These are phyloP conservation scores for Trametes cingulata DNA, from an alignment of 768 basidiomycete species.

Conservation along the genomic window DNA sequence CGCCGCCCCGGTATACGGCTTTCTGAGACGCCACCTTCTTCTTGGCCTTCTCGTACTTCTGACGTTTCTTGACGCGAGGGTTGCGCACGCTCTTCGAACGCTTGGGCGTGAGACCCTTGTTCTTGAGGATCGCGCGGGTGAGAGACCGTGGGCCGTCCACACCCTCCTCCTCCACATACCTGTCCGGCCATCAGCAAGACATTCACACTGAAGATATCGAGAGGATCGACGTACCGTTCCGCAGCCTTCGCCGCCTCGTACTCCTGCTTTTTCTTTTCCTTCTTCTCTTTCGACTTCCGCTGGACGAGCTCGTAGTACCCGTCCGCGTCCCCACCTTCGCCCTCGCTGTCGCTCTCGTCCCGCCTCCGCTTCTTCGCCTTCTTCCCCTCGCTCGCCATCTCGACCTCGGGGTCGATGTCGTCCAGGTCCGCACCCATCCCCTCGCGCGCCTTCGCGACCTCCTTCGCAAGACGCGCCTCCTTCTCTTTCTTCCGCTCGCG, in stretches of 20 bases:
- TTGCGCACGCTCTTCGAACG: constrained; percentile 91
- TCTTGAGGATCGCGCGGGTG: constrained; percentile 88
- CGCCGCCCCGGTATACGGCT: constrained; percentile 89
- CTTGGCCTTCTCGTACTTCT: constrained; percentile 93
- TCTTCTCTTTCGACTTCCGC: constrained; percentile 66
- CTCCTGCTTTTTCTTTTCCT: constrained; percentile 76
- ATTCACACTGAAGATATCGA: not conserved
- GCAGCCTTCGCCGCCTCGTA: constrained; percentile 68
- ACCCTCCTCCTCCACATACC: constrained; percentile 39
- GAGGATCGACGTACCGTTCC: constrained; percentile 49
- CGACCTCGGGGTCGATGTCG: constrained; percentile 48
- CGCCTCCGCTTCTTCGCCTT: constrained; percentile 36
- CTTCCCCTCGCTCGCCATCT: constrained; percentile 14
- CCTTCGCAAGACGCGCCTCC: constrained; percentile 56
- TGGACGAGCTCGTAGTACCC: constrained; percentile 94
- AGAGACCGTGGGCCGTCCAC: constrained; percentile 80
- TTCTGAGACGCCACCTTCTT: constrained; percentile 88
- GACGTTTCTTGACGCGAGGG: constrained; percentile 95
- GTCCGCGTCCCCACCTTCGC: constrained; percentile 51
- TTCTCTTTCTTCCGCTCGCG: constrained; percentile 68
- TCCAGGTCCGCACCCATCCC: constrained; percentile 62
- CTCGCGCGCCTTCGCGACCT: constrained; percentile 46
- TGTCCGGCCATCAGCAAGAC: constrained; percentile 9
- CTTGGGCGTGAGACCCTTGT: constrained; percentile 91
- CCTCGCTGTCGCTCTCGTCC: constrained; percentile 40